These are phyloP conservation scores for Aspergillus saccharolyticus DNA, from an alignment of 495 filamentous ascomycete species.

Conservation along the genomic window DNA sequence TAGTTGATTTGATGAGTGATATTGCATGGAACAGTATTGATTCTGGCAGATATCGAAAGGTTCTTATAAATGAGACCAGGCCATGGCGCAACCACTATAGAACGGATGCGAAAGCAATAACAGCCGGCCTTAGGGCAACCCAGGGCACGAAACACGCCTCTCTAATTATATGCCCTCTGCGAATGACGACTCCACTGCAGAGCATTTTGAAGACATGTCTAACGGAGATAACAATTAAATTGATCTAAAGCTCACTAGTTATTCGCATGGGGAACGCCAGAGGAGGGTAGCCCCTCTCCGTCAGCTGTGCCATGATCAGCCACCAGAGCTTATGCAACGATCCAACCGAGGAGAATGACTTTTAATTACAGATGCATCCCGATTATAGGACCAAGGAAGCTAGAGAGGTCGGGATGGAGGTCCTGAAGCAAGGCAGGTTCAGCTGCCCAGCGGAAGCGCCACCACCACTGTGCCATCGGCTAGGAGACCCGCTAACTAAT, in stretches of 20 bases:
- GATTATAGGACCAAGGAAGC: constrained; percentile 14
- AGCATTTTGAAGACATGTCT: constrained; percentile 15
- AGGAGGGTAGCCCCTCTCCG: constrained; percentile 9
- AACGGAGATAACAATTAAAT: constrained; percentile 1
- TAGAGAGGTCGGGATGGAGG: constrained; percentile 17
- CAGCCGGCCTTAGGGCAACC: constrained; percentile 6
- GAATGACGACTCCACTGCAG: constrained; percentile 16
- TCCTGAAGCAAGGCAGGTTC: constrained; percentile 22
- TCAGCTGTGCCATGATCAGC: constrained; percentile 28
- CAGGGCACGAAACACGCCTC: constrained; percentile 2
- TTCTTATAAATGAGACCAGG: constrained; percentile 6
- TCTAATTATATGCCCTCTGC: background rate
- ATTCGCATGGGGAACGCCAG: constrained; percentile 7
- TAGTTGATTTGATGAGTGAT: no score
- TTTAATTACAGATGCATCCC: constrained; percentile 7
- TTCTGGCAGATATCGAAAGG: constrained; percentile 1
- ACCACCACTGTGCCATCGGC: constrained; percentile 17
- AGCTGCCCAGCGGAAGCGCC: constrained; percentile 32
- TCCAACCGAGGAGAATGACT: constrained; percentile 13
- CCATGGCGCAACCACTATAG: constrained; percentile 5
- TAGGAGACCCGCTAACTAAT: constrained; percentile 22
- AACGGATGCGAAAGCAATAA: constrained; percentile 5
- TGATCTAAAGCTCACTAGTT: constrained; percentile 10
- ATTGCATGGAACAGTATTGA: background rate
- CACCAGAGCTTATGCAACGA: constrained; percentile 21